These are phyloP conservation scores for Lasiodiplodia citricola DNA, from an alignment of 2,329 filamentous ascomycete species.

Conservation along the genomic window DNA sequence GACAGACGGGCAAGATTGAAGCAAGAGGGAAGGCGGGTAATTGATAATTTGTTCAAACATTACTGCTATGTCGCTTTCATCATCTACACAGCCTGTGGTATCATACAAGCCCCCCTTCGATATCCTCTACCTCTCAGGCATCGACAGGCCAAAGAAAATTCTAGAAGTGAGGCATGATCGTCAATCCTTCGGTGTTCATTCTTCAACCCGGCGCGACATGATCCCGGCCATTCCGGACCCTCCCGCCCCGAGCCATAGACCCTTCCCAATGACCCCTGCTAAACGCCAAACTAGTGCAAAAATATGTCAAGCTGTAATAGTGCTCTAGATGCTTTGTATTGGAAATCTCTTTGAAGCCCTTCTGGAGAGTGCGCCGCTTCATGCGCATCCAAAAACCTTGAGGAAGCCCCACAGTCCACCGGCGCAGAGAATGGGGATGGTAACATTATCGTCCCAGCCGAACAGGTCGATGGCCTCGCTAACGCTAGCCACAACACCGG, in stretches of 20 bases:
- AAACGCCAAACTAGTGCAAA: conserved; percentile 8
- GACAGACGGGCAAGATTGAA: too few relatives aligned
- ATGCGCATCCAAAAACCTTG: conserved; percentile 71
- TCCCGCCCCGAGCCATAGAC: neutral
- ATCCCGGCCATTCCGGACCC: neutral
- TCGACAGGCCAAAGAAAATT: neutral
- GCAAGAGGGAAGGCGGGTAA: neutral
- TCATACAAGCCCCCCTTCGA: conserved; percentile 1
- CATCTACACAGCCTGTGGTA: conserved; percentile 3
- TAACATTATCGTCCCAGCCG: conserved; percentile 96
- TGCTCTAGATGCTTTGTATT: conserved; percentile 6
- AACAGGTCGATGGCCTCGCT: conserved; percentile 92
- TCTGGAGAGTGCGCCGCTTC: neutral
- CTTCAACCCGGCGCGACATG: neutral
- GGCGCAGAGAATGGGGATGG: conserved; percentile 90
- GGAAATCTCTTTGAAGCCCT: neutral
- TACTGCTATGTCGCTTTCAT: conserved; percentile 1
- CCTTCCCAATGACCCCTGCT: neutral
- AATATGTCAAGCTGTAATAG: neutral
- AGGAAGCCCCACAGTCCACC: conserved; percentile 90
- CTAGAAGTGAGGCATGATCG: conserved; percentile 15
- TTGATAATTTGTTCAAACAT: neutral
- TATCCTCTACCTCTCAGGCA: neutral
- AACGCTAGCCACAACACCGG: conserved; percentile 84
- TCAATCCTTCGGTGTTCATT: neutral